Evolutionary conservation across 768 basidiomycete species (phyloP), one percentile per base, ranked within the genome.

Genomic region (Postia placenta): DNA sequence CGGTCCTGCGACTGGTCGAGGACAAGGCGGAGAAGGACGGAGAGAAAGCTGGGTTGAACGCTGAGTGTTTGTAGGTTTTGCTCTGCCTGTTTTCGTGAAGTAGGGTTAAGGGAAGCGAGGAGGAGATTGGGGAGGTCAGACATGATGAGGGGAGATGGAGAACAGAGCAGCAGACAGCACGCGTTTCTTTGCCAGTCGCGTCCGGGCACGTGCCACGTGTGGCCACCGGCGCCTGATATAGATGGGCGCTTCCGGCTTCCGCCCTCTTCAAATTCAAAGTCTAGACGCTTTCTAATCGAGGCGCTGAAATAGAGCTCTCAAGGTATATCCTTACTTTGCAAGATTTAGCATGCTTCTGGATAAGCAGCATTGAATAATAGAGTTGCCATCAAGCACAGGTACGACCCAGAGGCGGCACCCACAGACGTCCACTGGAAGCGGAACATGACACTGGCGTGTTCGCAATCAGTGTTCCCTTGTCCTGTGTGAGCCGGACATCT

Each of bases 31-130:
- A 98, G 80, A 20, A 97, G 79, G 60, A 85, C 78, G 2, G 79
- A 69, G 11, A 92, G 75, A 67, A 97, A 99, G 9, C 86, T 87
- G 2, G 76, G 75, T 58, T 93, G 87, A 4, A 67, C 51, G 54
- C 88, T 87, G 56, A 85, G 73, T 22, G 75, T 65, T 50, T 73
- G 67, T 5, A 99, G 82, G 51, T 72, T 80, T 26, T 84, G 80
- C 60, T 98, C 95, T 0, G 95, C 92, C 45, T 83, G 73, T 65
- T 90, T 88, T 52, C 91, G 70, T 0, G 81, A 80, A 12, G 74
- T 58, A 17, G 90, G 83, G 54, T 82, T 69, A 49, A 90, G 72
- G 40, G 89, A 87, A 5, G 84, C 79, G 47, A 83, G 70, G 54
- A 95, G 77, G 56, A 92, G 74, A 51, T 77, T 62, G 51, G 88